phyloP scores from a whole-genome alignment of 75 land plant genomes.

The Selaginella tamariscina region DNA sequence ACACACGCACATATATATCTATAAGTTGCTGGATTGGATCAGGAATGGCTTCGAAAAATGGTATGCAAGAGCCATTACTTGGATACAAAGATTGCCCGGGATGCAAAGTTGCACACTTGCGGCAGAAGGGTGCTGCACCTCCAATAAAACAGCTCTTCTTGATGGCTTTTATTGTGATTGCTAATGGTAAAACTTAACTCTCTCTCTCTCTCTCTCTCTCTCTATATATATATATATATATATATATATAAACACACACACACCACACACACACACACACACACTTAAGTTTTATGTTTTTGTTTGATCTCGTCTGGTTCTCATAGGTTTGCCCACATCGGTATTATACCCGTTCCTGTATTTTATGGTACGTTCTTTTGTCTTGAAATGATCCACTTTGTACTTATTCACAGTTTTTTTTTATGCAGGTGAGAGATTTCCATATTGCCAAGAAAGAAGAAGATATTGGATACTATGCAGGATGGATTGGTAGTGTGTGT shows the following conservation, averaged over 20 bases:
- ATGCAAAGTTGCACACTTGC: not conserved
- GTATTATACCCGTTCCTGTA: slow-evolving; percentile 41
- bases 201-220: not conserved
- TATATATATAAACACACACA: no score
- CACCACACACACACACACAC: no score
- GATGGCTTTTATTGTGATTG: not conserved
- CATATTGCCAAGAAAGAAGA: slow-evolving; percentile 40
- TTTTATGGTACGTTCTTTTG: slow-evolving; percentile 37
- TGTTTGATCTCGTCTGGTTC: slow-evolving; percentile 7
- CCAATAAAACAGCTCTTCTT: not conserved
- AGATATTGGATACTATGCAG: slow-evolving; percentile 59
- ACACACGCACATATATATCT: no score
- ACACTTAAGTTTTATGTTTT: no score
- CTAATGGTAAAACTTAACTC: not conserved
- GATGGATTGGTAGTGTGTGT: slow-evolving; percentile 37
- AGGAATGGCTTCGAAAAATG: no score
- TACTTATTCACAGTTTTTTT: not conserved
- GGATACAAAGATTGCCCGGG: not conserved
- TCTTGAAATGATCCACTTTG: no score
- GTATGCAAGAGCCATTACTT: not conserved
- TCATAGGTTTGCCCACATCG: slow-evolving; percentile 41
- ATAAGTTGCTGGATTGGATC: no score
- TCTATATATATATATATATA: no score
- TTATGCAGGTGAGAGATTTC: slow-evolving; percentile 46
- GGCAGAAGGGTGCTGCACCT: not conserved